Evolutionary conservation across 495 filamentous ascomycete genomes (phyloP).

Genomic region (Parmelia sp.): DNA sequence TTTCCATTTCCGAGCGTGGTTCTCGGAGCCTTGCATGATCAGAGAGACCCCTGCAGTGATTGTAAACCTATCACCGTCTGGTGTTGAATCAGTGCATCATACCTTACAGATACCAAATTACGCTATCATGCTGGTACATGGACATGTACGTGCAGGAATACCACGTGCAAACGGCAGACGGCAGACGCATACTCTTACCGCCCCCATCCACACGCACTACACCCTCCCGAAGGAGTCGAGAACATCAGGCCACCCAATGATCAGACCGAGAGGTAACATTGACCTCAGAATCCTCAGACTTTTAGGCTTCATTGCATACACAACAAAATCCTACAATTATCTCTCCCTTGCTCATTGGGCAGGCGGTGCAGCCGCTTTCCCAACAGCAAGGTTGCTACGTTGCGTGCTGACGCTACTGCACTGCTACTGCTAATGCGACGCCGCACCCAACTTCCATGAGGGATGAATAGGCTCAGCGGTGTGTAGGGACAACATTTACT

Average conservation of each 20-base stretch:
- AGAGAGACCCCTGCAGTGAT: background rate
- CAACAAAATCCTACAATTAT: background rate
- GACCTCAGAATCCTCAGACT: background rate
- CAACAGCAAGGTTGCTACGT: background rate
- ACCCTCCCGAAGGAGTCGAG: background rate
- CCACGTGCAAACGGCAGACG: too few relatives aligned
- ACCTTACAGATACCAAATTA: too few relatives aligned
- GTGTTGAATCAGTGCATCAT: too few relatives aligned
- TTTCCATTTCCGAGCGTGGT: background rate
- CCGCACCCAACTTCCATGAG: background rate
- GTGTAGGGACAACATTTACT: background rate
- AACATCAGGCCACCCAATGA: background rate
- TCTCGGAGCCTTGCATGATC: background rate
- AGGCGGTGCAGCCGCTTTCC: background rate
- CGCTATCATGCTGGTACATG: background rate
- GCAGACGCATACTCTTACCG: background rate
- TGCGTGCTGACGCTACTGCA: background rate
- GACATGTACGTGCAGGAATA: background rate
- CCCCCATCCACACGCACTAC: background rate
- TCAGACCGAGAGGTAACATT: background rate
- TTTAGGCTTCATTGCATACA: background rate
- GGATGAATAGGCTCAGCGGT: background rate
- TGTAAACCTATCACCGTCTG: constrained; percentile 6
- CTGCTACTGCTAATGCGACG: background rate
- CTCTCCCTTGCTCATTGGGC: background rate